These are phyloP conservation scores for Melanogaster broomeanus DNA, from an alignment of 768 basidiomycete genomes.

Conservation along the genomic window DNA sequence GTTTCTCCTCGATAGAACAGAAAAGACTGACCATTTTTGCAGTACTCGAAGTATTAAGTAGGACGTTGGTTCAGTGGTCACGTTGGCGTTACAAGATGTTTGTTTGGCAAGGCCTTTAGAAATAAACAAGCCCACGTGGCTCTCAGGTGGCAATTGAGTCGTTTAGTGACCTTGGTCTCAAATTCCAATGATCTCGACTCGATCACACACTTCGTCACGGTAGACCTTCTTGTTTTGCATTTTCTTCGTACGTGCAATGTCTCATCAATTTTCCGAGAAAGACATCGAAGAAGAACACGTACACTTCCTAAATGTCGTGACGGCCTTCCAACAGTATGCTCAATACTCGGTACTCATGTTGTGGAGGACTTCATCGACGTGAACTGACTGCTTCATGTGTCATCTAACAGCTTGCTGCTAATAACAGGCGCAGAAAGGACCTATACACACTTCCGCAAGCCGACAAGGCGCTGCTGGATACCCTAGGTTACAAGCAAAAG, in stretches of 20 bases:
- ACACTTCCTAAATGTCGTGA: conserved; percentile 76
- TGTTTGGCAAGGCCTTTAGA: conserved; percentile 29
- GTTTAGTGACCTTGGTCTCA: no score
- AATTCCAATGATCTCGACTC: no score
- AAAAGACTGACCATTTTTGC: conserved; percentile 16
- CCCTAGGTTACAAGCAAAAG: conserved; percentile 76
- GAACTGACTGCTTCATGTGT: background rate
- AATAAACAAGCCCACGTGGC: conserved; percentile 26
- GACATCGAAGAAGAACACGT: conserved; percentile 58
- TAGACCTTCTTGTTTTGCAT: background rate
- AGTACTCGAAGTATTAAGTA: background rate
- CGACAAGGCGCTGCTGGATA: conserved; percentile 69
- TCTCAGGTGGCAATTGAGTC: background rate
- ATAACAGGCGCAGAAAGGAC: conserved; percentile 74
- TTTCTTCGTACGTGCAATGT: conserved; percentile 13
- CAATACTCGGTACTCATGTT: conserved; percentile 52
- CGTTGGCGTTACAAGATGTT: no score
- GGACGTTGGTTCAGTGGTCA: background rate
- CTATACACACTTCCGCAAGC: conserved; percentile 65
- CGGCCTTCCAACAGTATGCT: conserved; percentile 75
- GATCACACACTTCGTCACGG: no score
- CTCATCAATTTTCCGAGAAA: conserved; percentile 29
- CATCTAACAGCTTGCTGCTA: conserved; percentile 49
- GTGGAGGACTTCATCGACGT: conserved; percentile 3
- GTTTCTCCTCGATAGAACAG: no score